Evolutionary conservation across 257 asterid species (phyloP).

Genomic region (Ajuga chamaepitys): DNA sequence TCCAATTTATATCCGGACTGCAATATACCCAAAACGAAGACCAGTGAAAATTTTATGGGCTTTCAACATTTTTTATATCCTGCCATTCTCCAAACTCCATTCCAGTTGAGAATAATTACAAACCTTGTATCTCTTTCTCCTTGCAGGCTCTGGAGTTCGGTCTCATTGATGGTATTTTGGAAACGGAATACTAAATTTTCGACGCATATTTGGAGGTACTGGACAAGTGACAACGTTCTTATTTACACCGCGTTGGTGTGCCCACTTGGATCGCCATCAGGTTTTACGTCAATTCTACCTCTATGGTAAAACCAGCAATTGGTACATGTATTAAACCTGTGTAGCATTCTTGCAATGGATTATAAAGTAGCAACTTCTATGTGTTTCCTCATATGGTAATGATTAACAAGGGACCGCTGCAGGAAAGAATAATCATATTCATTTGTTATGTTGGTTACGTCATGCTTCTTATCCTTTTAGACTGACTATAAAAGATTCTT

Average conservation of each 20-base stretch:
- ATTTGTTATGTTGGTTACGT: not conserved
- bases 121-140: not conserved
- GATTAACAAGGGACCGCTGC: not conserved
- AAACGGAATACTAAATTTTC: constrained; percentile 61
- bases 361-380: not conserved
- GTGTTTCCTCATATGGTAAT: not conserved
- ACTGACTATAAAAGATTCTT: not conserved
- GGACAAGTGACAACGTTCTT: not conserved
- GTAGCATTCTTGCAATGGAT: not conserved
- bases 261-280: not conserved
- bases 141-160: constrained; percentile 95
- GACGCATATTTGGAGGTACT: not conserved
- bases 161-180: constrained; percentile 80
- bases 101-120: not conserved
- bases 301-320: not conserved
- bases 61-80: not conserved
- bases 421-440: not conserved
- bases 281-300: not conserved
- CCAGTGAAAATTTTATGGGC: not conserved
- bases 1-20: not conserved
- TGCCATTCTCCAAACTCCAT: not conserved
- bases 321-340: not conserved
- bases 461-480: not conserved
- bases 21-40: not conserved
- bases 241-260: not conserved